These are phyloP conservation scores for Drosera capensis DNA, from an alignment of 148 eudicot genomes.

Conservation along the genomic window DNA sequence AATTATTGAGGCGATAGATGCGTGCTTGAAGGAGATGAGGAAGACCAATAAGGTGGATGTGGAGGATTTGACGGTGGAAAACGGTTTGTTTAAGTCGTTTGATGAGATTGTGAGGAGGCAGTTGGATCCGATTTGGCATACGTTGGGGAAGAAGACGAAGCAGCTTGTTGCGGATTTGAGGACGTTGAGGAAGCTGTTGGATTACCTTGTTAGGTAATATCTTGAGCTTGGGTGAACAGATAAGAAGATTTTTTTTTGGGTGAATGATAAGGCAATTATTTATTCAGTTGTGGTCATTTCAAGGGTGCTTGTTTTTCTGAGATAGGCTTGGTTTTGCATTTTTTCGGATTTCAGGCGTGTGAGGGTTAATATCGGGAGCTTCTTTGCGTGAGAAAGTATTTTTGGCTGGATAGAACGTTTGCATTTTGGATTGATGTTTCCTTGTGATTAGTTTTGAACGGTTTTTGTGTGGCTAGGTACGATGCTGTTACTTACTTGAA, in stretches of 20 bases:
- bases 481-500: constrained; percentile 98
- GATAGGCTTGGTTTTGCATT: neutral
- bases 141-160: constrained; percentile 86
- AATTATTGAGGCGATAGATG: constrained; percentile 91
- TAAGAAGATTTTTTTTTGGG: no score
- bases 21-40: constrained; percentile 97
- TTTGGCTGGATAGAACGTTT: neutral
- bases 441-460: no score
- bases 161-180: constrained; percentile 98
- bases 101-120: constrained; percentile 94
- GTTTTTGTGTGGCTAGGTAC: constrained; percentile 49
- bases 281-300: no score
- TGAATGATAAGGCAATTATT: no score
- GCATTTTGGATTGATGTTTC: neutral
- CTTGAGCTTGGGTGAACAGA: no score
- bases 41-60: constrained; percentile 97
- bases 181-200: constrained; percentile 83
- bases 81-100: constrained; percentile 91
- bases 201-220: constrained; percentile 88
- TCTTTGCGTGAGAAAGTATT: neutral
- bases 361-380: neutral
- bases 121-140: constrained; percentile 98
- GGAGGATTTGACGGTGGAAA: constrained; percentile 95
- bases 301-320: neutral
- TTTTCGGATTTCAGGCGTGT: neutral